A percentile compares a stretch with the other conserved stretches of the same genome.
Conservation (phyloP, 129 eudicot species). For the Pulicaria dysenterica region DNA sequence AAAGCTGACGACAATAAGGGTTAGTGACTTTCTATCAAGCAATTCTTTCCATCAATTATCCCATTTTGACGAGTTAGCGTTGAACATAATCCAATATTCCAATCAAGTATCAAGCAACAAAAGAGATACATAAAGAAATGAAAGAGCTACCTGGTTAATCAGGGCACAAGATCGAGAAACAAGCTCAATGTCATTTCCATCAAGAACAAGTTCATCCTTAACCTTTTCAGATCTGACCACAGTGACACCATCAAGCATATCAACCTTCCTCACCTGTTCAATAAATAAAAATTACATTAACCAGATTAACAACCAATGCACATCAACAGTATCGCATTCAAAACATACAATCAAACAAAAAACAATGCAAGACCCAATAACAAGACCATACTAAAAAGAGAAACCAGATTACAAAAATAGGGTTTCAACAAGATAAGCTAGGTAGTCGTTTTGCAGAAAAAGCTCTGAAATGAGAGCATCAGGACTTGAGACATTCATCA, state of each 20-base stretch:
- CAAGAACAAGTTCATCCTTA: conserved; percentile 80
- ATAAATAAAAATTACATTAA: not conserved
- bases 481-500: too few relatives aligned
- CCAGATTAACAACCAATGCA: not conserved
- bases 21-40: too few relatives aligned
- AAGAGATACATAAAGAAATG: not conserved
- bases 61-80: not conserved
- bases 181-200: conserved; percentile 90
- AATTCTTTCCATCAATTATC: too few relatives aligned
- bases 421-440: too few relatives aligned
- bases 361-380: too few relatives aligned
- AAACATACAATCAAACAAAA: too few relatives aligned
- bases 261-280: conserved; percentile 85
- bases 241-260: conserved; percentile 86
- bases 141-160: conserved; percentile 65
- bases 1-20: too few relatives aligned
- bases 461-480: too few relatives aligned
- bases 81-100: not conserved
- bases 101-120: too few relatives aligned
- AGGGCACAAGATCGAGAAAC: conserved; percentile 88
- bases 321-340: not conserved
- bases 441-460: too few relatives aligned
- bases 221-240: conserved; percentile 85
- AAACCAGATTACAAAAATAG: not conserved
- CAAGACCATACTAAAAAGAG: not conserved